Conservation (phyloP, 495 filamentous ascomycete species). For the Penicillium turbatum region DNA sequence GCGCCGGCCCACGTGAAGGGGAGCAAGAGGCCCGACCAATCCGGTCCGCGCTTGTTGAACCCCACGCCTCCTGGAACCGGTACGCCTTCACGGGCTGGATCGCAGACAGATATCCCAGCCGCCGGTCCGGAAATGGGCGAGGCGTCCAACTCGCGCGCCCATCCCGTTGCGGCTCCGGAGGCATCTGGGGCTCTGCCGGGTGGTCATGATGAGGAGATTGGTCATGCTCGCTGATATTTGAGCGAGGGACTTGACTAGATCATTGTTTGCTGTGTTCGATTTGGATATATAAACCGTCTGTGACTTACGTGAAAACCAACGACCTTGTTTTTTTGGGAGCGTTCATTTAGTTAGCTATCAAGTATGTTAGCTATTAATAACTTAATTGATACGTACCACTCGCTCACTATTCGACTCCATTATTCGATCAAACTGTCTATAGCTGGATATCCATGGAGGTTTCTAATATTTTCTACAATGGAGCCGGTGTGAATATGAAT, state of each 20-base stretch:
- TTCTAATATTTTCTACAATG: too few relatives aligned
- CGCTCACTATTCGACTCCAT: too few relatives aligned
- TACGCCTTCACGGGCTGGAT: background rate
- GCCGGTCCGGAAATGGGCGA: slow-evolving; percentile 10
- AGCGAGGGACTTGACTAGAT: background rate
- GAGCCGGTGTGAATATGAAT: too few relatives aligned
- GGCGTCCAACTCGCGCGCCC: background rate
- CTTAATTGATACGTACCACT: slow-evolving; percentile 8
- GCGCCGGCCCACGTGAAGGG: slow-evolving; percentile 26
- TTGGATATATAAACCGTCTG: background rate
- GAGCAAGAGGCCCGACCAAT: slow-evolving; percentile 25
- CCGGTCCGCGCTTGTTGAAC: slow-evolving; percentile 17
- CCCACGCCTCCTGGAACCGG: slow-evolving; percentile 3
- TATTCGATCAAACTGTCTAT: too few relatives aligned
- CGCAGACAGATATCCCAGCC: background rate
- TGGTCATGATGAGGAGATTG: background rate
- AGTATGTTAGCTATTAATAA: too few relatives aligned
- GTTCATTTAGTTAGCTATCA: background rate
- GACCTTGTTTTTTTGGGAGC: background rate
- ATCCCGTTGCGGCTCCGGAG: background rate
- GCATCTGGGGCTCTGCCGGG: background rate
- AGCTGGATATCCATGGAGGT: too few relatives aligned
- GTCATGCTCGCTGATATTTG: slow-evolving; percentile 4
- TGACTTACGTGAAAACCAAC: background rate
- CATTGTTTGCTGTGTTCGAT: background rate